Evolutionary conservation across 2,329 filamentous ascomycete genomes (phyloP), one percentile per base, ranked within the genome.

Genomic region (Periconia sp.): DNA sequence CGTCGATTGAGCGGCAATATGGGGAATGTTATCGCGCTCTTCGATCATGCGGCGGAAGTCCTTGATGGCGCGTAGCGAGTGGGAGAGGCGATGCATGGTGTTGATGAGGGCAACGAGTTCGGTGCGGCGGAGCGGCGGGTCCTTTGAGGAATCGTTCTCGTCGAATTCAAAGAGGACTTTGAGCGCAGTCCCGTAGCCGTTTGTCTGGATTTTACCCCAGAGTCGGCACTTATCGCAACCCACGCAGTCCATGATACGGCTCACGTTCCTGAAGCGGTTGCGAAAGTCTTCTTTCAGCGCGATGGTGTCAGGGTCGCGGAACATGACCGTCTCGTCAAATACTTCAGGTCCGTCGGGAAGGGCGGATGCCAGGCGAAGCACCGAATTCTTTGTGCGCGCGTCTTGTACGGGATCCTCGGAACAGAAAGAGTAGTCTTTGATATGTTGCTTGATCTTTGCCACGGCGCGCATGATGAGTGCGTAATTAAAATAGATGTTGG

Each of bases 401-500:
- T 99, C 92, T 71, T 96, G 90, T 2, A 81, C 81, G 0, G 85
- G 81, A 67, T 99, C 94, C 56, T 91, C 92, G 5, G 88, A 89
- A 75, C 94, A 99, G 74, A 96, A 99, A 0, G 90, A 94, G 77
- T 97, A 97, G 57, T 84, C 80, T 59, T 88, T 80, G 10, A 97
- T 82, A 63, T 92, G 88, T 20, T 90, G 89, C 13, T 89, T 90
- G 9, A 97, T 83, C 76, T 99, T 99, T 49, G 91, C 89, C 41
- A 97, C 84, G 13, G 94, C 94, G 47, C 94, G 89, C 23, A 93
- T 89, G 41, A 99, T 82, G n/a, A 99, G 83, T 0, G 94, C 94
- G 70, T 96, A 99, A 83, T 99, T 97, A 80, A 99, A 99, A 79
- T 99, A 99, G 47, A 99, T 82, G 74, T 99, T 99, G 62, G 92